Evolutionary conservation across 176 grass and related monocot genomes (phyloP), one percentile per base, ranked within the genome.

Genomic region (Aegilops speltoides): DNA sequence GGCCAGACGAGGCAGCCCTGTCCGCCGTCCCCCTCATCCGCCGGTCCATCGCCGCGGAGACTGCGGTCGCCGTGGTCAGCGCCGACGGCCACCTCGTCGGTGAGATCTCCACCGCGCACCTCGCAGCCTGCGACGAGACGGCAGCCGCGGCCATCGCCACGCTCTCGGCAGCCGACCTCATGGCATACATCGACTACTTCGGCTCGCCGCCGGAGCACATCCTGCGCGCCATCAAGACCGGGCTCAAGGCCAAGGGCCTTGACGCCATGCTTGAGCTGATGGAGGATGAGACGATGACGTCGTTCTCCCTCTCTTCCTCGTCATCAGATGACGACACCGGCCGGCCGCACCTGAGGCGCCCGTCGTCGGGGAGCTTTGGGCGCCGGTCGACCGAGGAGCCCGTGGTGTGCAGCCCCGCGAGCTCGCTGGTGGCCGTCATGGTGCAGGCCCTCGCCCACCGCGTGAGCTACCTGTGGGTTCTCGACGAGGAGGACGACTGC

Each of bases 401-500:
- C 1, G 93, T 82, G 64, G 91, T 91, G 60, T 95, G 95, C 87
- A 85, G 89, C 74, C 89, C 93, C 0, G 61, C 86, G 80, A 97
- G 91, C 79, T 97, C 95, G 14, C 83, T 93, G 43, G 90, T 97
- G 64, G 95, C 95, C 22, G 91, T 91, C 75, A 93, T 95, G 78
- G 82, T 95, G 40, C 92, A 97, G 87, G 93, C 95, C 0, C 86
- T 93, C 24, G 82, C 93, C 1, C 85, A 89, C 85, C 87, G 93
- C 34, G 91, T 91, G 46, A 91, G 79, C 87, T 91, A 95, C 71
- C 54, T 93, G 37, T 98, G 95, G 95, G 95, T 98, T 28, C 91
- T 95, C 6, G 89, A 95, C 38, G 91, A 95, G 37, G 80, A 89
- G 24, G 77, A 92, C 12, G 86, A 90, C 59, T 83, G 86, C 56